Evolutionary conservation across 495 filamentous ascomycete species (phyloP).

Genomic region (Xylaria sp.): DNA sequence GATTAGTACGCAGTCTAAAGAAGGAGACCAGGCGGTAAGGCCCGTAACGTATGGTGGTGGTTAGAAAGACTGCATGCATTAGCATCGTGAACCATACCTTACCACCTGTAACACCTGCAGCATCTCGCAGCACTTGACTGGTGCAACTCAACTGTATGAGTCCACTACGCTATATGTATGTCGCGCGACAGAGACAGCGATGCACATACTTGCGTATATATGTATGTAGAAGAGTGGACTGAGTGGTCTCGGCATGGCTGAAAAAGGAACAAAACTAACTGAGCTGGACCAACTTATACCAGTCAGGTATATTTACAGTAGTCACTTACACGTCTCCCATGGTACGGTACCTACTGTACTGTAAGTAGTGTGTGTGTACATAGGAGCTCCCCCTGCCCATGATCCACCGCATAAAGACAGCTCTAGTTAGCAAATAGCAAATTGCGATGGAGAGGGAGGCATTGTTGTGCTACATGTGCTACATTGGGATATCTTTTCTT

Average conservation of each 20-base stretch:
- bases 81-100: conserved; percentile 18
- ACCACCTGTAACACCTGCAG: too few species aligned
- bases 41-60: not conserved
- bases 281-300: not conserved
- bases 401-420: conserved; percentile 20
- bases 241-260: not conserved
- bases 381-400: not conserved
- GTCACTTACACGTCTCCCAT: conserved; percentile 15
- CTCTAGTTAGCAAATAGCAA: conserved; percentile 2
- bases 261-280: conserved; percentile 4
- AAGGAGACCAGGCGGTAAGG: conserved; percentile 20
- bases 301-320: too few species aligned
- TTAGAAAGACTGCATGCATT: conserved; percentile 9
- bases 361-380: too few species aligned
- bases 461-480: not conserved
- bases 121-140: not conserved
- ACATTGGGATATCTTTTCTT: conserved; percentile 7
- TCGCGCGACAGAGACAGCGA: not conserved
- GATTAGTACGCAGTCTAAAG: not conserved
- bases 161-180: too few species aligned
- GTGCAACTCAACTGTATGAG: too few species aligned
- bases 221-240: not conserved
- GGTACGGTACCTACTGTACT: too few species aligned
- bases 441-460: conserved; percentile 17
- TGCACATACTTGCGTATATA: too few species aligned